Evolutionary conservation across 2,329 filamentous ascomycete species (phyloP), one percentile per base, ranked within the genome.

Genomic region (Cladophialophora carrionii): DNA sequence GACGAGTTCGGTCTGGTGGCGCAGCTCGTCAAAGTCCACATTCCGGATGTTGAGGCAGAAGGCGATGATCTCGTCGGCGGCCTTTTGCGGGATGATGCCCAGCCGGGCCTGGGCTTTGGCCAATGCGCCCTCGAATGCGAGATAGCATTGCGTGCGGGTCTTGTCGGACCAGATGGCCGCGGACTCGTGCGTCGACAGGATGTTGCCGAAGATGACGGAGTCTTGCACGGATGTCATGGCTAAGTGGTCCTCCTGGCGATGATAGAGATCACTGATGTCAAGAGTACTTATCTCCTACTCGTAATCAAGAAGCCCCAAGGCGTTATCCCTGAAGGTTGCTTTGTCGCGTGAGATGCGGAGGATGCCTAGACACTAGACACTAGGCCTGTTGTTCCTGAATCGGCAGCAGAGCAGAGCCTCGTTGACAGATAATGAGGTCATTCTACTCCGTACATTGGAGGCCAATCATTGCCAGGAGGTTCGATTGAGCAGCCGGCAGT

Each of bases 141-240:
- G 65, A 57, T 70, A 71, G 48, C 68, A 71, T 57, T 69, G 62
- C 17, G 70, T 71, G 32, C 70, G 56, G 12, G 68, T 71, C 26
- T 68, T 66, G 60, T 71, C 70, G 20, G 64, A 66, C 70, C 70
- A 71, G n/a, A 71, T 67, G 31, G 61, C 68, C 41, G 70, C 66
- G 7, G 66, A 69, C 26, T 67, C 64, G n/a, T 60, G 61, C 9
- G 69, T 70, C n/a, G 68, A 70, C 20, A 71, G 55, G 56, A 71
- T 71, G 51, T 68, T 69, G 55, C 68, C 67, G 55, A 71, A 71
- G 58, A 71, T 71, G 31, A 69, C 32, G 5, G 68, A 70, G 55
- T 71, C 70, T 67, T 70, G 68, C 9, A 71, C 70, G 12, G 68
- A 68, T 14, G 66, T 69, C 69, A 71, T 71, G 24, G 4, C 37